Base-by-base conservation (phyloP, 208 protist species). In the Vickermania ingenoplastis region DNA sequence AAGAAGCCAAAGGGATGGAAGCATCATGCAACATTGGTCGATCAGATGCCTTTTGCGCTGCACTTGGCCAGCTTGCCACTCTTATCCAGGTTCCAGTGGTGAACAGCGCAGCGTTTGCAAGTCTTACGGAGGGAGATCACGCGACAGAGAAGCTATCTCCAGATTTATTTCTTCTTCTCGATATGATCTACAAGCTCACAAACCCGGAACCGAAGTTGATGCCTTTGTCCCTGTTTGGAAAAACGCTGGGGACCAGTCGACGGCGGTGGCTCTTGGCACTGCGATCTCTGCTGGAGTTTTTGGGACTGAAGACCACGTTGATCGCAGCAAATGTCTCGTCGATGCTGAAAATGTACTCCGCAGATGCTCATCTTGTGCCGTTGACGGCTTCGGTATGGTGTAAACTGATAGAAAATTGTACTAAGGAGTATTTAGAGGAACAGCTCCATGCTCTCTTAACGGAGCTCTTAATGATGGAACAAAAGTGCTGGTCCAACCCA, bases 301-400 rank as follows among this genome's bases (percentile, higher is more conserved):
- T 95, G 58, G 79, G 83, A 1, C 31, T 48, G n/a, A 61, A 86
- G 41, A 76, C 77, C 1, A 91, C 83, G 1, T 57, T 86, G 7
- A 78, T 92, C 24, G 84, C 81, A n/a, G 69, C 85, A 13, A 92
- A 92, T 67, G 66, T 95, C 23, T 74, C 85, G 0, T 74, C 85
- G 25, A 84, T 91, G 63, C 70, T 94, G 29, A 66, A 82, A 3
- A 51, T 58, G 21, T 91, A 77, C 50, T 67, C 68, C 31, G 41
- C 25, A n/a, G 56, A 73, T 3, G 55, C 65, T 2, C 52, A 31
- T 3, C 63, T 90, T 0, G 60, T 86, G 26, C 52, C 51, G 17
- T 3, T 53, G 24, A 22, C 30, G 14, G 49, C 56, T 53, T 64
- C 74, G 23, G 87, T 94, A 25, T 91, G 83, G 87, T 69, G 52